These are phyloP conservation scores for Schizochytrium sp. DNA, from an alignment of 108 stramenopile species.

Conservation along the genomic window DNA sequence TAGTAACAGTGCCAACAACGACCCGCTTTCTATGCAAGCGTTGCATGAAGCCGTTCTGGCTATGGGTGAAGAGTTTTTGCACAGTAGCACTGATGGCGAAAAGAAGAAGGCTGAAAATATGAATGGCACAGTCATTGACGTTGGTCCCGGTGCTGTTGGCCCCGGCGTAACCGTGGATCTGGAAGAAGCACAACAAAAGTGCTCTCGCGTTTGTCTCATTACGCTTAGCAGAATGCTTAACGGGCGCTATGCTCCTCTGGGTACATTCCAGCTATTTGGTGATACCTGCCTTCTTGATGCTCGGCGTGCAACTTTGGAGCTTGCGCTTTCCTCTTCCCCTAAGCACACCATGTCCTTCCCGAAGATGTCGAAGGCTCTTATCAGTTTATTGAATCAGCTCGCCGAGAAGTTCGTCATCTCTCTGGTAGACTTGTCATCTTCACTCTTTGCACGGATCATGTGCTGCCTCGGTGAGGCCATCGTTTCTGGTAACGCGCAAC, in stretches of 20 bases:
- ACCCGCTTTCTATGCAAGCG: slow-evolving; percentile 49
- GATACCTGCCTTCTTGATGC: slow-evolving; percentile 24
- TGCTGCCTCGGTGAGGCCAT: slow-evolving; percentile 51
- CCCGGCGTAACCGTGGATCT: slow-evolving; percentile 55
- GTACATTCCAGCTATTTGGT: slow-evolving; percentile 58
- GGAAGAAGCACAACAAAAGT: slow-evolving; percentile 51
- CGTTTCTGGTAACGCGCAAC: not conserved
- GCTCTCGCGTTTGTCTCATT: slow-evolving; percentile 57
- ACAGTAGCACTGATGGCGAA: not conserved
- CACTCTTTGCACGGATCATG: slow-evolving; percentile 56
- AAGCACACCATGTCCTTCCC: slow-evolving; percentile 55
- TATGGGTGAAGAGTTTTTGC: slow-evolving; percentile 35
- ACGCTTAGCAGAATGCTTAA: slow-evolving; percentile 55
- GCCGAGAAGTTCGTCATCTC: slow-evolving; percentile 49
- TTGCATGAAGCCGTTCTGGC: slow-evolving; percentile 30
- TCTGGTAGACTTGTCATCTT: slow-evolving; percentile 25
- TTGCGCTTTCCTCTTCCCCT: slow-evolving; percentile 35
- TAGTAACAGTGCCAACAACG: not conserved
- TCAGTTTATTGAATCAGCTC: not conserved
- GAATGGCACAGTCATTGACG: slow-evolving; percentile 35
- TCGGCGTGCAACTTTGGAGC: slow-evolving; percentile 21
- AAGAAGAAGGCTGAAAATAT: slow-evolving; percentile 33
- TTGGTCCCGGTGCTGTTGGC: slow-evolving; percentile 11
- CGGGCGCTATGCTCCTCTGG: slow-evolving; percentile 36
- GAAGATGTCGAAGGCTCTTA: slow-evolving; percentile 49